These are phyloP conservation scores for Nicotiana benthamiana DNA, from an alignment of 257 asterid species.

Conservation along the genomic window DNA sequence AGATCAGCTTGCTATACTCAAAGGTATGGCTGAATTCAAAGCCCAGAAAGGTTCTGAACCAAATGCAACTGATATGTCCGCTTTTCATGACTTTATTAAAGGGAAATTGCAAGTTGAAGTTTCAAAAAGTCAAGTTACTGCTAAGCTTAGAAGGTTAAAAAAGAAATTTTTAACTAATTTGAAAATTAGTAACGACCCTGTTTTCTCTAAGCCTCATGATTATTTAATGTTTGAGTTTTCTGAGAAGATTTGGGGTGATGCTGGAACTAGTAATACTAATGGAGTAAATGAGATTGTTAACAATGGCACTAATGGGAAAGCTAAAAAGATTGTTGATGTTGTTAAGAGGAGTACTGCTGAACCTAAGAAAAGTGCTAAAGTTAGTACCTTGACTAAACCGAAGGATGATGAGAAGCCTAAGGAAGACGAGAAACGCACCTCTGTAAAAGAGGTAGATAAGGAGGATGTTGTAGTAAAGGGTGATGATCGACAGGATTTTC, in stretches of 20 bases:
- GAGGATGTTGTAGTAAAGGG: conserved; percentile 3
- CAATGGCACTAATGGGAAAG: conserved; percentile 1
- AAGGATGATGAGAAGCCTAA: not conserved
- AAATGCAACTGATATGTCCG: conserved; percentile 24
- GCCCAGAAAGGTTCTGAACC: conserved; percentile 25
- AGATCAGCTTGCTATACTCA: conserved; percentile 44
- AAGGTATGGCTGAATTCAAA: conserved; percentile 41
- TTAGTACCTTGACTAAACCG: not conserved
- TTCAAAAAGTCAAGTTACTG: conserved; percentile 31
- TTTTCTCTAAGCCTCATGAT: conserved; percentile 42
- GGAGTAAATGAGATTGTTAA: conserved; percentile 6
- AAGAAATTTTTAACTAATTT: conserved; percentile 29
- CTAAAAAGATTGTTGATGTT: not conserved
- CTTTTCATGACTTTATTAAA: conserved; percentile 31
- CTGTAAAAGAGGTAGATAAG: conserved; percentile 4
- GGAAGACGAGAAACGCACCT: not conserved
- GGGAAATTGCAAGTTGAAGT: conserved; percentile 29
- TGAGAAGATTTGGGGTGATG: conserved; percentile 42
- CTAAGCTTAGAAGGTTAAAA: conserved; percentile 39
- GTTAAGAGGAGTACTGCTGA: not conserved
- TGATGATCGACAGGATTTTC: conserved; percentile 15
- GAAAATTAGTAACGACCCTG: conserved; percentile 34
- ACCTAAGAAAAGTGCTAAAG: not conserved
- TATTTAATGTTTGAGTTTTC: conserved; percentile 26
- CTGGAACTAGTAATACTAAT: not conserved